Evolutionary conservation across 192 early-diverging fungal genomes (phyloP).

Genomic region (Linnemannia elongata): DNA sequence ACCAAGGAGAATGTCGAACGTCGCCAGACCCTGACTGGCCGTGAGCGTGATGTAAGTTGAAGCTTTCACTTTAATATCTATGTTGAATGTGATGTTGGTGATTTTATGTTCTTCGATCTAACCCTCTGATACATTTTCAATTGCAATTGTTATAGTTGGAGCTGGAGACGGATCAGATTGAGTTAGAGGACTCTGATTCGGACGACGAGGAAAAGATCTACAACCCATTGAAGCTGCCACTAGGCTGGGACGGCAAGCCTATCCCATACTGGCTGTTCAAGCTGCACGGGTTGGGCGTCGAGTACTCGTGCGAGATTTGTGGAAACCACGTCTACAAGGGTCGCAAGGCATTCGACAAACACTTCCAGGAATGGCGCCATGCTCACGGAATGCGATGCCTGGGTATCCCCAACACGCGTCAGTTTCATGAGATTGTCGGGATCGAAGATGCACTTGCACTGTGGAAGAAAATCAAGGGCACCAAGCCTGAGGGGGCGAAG

Average conservation of each 20-base stretch:
- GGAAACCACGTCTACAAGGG: slow-evolving; percentile 96
- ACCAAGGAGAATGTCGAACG: slow-evolving; percentile 91
- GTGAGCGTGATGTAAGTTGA: slow-evolving; percentile 77
- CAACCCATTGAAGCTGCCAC: slow-evolving; percentile 94
- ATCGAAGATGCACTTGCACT: slow-evolving; percentile 94
- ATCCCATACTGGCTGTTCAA: slow-evolving; percentile 99
- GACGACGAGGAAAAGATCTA: slow-evolving; percentile 94
- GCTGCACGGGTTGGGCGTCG: slow-evolving; percentile 94
- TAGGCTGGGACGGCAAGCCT: slow-evolving; percentile 99
- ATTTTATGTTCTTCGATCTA: not conserved
- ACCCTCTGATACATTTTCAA: not conserved
- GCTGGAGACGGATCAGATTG: slow-evolving; percentile 78
- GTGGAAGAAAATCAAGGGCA: slow-evolving; percentile 86
- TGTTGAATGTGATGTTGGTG: not conserved
- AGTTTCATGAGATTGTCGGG: slow-evolving; percentile 91
- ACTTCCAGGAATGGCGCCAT: slow-evolving; percentile 97
- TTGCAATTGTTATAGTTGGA: slow-evolving; percentile 61
- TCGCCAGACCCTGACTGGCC: slow-evolving; percentile 91
- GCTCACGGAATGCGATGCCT: slow-evolving; percentile 94
- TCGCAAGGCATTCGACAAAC: slow-evolving; percentile 94
- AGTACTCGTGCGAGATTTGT: slow-evolving; percentile 97
- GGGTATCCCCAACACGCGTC: slow-evolving; percentile 91
- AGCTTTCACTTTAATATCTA: not conserved
- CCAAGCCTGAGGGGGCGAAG: slow-evolving; percentile 76
- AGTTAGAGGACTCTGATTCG: slow-evolving; percentile 71